phyloP scores from a whole-genome alignment of 1,284 basidiomycete species.

The Ustilago lituana region DNA sequence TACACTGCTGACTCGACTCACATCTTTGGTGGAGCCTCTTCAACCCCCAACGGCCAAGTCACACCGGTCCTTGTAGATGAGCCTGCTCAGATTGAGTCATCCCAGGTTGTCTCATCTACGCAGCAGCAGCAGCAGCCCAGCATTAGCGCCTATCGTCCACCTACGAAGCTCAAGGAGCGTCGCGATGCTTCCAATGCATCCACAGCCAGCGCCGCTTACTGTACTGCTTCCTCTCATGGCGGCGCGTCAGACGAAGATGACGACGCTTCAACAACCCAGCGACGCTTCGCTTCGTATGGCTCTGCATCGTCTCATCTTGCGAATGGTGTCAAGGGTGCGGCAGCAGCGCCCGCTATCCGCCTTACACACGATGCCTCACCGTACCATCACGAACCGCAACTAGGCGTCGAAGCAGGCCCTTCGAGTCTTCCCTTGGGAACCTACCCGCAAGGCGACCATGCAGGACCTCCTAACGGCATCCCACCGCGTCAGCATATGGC shows the following conservation, averaged over 20 bases:
- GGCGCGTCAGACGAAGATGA: slow-evolving; percentile 29
- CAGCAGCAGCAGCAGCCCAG: slow-evolving; percentile 13
- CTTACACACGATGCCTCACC: slow-evolving; percentile 45
- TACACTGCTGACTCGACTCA: slow-evolving; percentile 28
- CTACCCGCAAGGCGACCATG: slow-evolving; percentile 5
- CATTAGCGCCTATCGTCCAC: slow-evolving; percentile 2
- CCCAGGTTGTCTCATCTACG: not conserved
- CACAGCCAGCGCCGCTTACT: slow-evolving; percentile 42
- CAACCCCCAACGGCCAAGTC: not conserved
- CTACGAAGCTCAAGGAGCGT: slow-evolving; percentile 17
- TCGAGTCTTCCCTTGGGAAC: not conserved
- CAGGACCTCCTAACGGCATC: slow-evolving; percentile 17
- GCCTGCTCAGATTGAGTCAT: slow-evolving; percentile 5
- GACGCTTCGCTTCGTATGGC: slow-evolving; percentile 22
- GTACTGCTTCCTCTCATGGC: slow-evolving; percentile 40
- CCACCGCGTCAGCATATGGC: slow-evolving; percentile 33
- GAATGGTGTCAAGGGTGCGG: slow-evolving; percentile 5
- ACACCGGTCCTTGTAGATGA: slow-evolving; percentile 19
- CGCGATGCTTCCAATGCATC: slow-evolving; percentile 42
- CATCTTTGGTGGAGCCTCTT: slow-evolving; percentile 3
- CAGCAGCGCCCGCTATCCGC: slow-evolving; percentile 34
- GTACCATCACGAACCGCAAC: slow-evolving; percentile 24
- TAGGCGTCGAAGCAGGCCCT: slow-evolving; percentile 12
- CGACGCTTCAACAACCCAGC: slow-evolving; percentile 19
- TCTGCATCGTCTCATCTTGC: slow-evolving; percentile 18